These are phyloP conservation scores for Triadica sebifera DNA, from an alignment of 345 rosid species.

Conservation along the genomic window DNA sequence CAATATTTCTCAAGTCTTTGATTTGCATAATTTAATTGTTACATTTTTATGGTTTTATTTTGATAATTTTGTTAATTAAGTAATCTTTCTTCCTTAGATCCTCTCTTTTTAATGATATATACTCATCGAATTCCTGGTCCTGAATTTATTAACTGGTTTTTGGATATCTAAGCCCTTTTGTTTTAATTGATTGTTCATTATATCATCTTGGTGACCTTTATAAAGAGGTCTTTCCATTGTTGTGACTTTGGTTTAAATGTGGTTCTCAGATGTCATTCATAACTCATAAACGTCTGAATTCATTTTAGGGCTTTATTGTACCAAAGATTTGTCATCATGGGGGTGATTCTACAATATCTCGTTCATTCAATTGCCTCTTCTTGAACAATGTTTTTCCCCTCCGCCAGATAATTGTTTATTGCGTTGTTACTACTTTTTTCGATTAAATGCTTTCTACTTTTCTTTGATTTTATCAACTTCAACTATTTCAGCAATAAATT, in stretches of 20 bases:
- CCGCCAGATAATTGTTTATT: neutral
- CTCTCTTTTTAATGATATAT: neutral
- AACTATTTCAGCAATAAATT: slow-evolving; percentile 25
- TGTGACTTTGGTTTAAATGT: slow-evolving; percentile 1
- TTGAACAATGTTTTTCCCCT: neutral
- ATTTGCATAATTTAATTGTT: slow-evolving; percentile 4
- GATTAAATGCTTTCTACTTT: slow-evolving; percentile 12
- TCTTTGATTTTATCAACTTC: slow-evolving; percentile 6
- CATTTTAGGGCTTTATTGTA: neutral
- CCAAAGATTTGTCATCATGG: slow-evolving; percentile 1
- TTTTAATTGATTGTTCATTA: neutral
- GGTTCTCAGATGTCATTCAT: neutral
- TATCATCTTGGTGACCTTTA: neutral
- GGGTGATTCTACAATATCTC: slow-evolving; percentile 2
- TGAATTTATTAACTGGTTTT: neutral
- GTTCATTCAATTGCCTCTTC: neutral
- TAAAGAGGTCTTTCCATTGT: neutral
- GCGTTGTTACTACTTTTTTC: neutral
- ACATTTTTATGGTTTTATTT: neutral
- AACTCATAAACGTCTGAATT: slow-evolving; percentile 2
- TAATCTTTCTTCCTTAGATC: neutral
- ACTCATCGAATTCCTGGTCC: slow-evolving; percentile 2
- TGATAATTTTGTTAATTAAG: neutral
- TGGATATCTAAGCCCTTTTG: neutral
- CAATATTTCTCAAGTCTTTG: neutral